These are phyloP conservation scores for Guyanaporus albipodus DNA, from an alignment of 768 basidiomycete genomes.

Conservation along the genomic window DNA sequence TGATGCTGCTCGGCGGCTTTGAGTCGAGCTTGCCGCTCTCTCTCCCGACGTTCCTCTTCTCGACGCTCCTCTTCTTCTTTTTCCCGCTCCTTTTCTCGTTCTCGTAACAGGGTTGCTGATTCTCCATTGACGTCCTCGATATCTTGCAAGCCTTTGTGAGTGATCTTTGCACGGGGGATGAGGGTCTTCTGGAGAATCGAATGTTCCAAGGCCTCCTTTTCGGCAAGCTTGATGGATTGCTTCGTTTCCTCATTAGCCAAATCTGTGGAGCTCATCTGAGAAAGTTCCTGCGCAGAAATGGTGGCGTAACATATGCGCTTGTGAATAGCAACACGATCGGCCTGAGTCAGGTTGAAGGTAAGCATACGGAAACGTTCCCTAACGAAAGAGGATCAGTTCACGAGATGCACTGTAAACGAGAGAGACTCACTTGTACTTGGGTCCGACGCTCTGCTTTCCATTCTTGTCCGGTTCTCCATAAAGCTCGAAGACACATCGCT, in stretches of 20 bases:
- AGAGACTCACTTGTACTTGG: constrained; percentile 74
- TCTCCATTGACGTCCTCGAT: constrained; percentile 77
- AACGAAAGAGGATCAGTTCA: constrained; percentile 8
- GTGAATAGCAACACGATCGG: constrained; percentile 76
- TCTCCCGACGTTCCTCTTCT: constrained; percentile 53
- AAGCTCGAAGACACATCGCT: constrained; percentile 69
- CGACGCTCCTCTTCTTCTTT: constrained; percentile 65
- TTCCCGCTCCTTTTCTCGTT: constrained; percentile 55
- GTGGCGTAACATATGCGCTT: constrained; percentile 66
- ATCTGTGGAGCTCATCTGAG: constrained; percentile 84
- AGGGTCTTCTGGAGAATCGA: constrained; percentile 74
- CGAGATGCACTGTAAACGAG: constrained; percentile 5
- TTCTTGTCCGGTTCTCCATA: constrained; percentile 76
- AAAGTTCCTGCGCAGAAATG: constrained; percentile 68
- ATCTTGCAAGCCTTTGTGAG: constrained; percentile 89
- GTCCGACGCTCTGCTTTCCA: constrained; percentile 56
- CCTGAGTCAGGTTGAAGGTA: constrained; percentile 81
- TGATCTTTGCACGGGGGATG: constrained; percentile 74
- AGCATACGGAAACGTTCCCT: constrained; percentile 92
- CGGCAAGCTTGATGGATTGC: constrained; percentile 75
- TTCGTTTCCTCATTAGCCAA: constrained; percentile 84
- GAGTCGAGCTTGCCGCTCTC: constrained; percentile 63
- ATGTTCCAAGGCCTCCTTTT: constrained; percentile 79
- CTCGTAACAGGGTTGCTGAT: constrained; percentile 30
- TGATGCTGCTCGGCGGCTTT: constrained; percentile 42